A percentile compares a stretch with the other conserved stretches of the same genome.
Evolutionary conservation across 2,329 filamentous ascomycete genomes (phyloP).

Genomic region (Ophiostoma tasmaniense): DNA sequence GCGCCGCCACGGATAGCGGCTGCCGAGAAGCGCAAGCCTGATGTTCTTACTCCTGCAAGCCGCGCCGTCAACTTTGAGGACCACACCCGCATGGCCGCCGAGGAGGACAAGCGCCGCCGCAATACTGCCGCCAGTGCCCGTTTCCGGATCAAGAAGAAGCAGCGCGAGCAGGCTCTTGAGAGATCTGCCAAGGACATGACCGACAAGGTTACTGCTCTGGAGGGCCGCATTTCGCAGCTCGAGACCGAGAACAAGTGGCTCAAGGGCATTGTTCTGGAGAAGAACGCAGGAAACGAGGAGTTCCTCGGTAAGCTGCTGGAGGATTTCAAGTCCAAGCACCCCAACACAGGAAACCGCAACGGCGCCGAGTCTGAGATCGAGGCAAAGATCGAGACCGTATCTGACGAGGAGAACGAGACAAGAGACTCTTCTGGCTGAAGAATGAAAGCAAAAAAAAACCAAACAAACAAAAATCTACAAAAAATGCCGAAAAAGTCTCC

Average conservation of each 20-base stretch:
- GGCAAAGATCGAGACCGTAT: constrained; percentile 19
- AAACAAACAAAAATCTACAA: not conserved
- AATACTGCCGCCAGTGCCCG: constrained; percentile 84
- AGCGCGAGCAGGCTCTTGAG: constrained; percentile 79
- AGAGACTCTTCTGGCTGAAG: constrained; percentile 22
- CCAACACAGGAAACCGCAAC: constrained; percentile 12
- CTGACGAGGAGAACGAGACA: constrained; percentile 24
- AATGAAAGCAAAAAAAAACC: not conserved
- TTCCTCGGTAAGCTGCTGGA: constrained; percentile 44
- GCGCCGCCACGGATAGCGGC: constrained; percentile 22
- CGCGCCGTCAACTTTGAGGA: constrained; percentile 57
- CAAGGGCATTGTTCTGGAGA: constrained; percentile 72
- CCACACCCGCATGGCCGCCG: constrained; percentile 62
- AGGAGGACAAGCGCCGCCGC: constrained; percentile 82
- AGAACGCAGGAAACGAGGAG: constrained; percentile 56
- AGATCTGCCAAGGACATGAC: constrained; percentile 73
- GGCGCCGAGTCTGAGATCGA: constrained; percentile 27
- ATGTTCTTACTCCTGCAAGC: constrained; percentile 32
- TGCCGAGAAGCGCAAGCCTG: constrained; percentile 39
- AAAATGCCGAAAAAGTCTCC: not conserved
- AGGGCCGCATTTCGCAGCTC: constrained; percentile 66
- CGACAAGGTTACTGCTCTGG: constrained; percentile 66
- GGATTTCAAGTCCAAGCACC: constrained; percentile 33
- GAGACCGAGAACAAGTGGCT: constrained; percentile 78
- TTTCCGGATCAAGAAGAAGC: constrained; percentile 94